Conservation (phyloP, 306 rosid genomes). For the Abrus pulchellus region DNA sequence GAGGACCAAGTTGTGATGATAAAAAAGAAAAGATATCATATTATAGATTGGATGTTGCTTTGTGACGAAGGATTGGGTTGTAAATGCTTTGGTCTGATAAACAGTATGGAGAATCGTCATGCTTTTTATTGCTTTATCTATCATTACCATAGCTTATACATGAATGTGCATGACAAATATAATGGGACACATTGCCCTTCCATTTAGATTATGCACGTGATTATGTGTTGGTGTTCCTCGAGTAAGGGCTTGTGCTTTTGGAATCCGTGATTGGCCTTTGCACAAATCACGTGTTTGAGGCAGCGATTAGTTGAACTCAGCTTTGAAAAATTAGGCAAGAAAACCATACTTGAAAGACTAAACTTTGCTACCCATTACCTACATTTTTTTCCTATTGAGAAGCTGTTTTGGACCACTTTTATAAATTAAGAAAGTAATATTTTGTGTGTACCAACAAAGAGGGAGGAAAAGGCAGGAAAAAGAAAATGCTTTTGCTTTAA, state of each 20-base stretch:
- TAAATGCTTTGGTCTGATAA: constrained; percentile 34
- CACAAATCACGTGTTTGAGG: constrained; percentile 38
- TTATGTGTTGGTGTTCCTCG: neutral
- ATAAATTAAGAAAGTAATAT: constrained; percentile 12
- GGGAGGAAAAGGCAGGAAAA: constrained; percentile 23
- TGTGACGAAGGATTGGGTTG: constrained; percentile 63
- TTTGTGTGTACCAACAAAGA: neutral
- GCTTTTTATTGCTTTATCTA: constrained; percentile 49
- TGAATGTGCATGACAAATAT: constrained; percentile 42
- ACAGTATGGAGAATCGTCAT: constrained; percentile 50
- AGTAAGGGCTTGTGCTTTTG: constrained; percentile 18
- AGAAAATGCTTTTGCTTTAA: constrained; percentile 50
- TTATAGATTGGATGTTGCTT: constrained; percentile 57
- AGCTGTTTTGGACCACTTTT: constrained; percentile 11
- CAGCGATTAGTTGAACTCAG: neutral
- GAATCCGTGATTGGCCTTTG: constrained; percentile 17
- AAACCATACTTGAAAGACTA: neutral
- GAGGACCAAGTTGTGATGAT: constrained; percentile 54
- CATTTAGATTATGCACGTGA: constrained; percentile 27
- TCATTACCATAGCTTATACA: constrained; percentile 47
- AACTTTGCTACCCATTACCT: neutral
- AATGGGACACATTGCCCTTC: constrained; percentile 42
- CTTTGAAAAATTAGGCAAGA: neutral
- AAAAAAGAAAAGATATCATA: constrained; percentile 56
- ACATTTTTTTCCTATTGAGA: neutral